phyloP scores from a whole-genome alignment of 2,329 filamentous ascomycete genomes.

The Hypoxylon sp. region DNA sequence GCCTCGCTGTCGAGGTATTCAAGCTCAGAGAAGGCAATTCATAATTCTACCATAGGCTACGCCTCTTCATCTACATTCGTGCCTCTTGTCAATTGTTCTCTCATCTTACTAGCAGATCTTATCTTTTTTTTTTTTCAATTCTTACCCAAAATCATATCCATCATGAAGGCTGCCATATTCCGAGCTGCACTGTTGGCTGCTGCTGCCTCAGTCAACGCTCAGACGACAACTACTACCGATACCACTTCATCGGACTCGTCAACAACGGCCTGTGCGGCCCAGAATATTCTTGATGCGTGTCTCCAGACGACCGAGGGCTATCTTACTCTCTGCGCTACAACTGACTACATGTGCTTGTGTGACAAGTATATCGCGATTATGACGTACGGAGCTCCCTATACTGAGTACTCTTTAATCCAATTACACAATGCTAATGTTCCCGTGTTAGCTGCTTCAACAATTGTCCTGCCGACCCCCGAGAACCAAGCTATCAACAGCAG shows the following conservation, averaged over 20 bases:
- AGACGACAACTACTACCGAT: conserved; percentile 28
- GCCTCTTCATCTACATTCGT: conserved; percentile 2
- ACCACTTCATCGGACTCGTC: conserved; percentile 16
- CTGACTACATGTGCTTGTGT: conserved; percentile 68
- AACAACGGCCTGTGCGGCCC: conserved; percentile 53
- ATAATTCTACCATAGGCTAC: conserved; percentile 25
- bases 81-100: not conserved
- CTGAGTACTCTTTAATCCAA: not conserved
- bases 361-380: conserved; percentile 67
- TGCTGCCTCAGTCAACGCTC: conserved; percentile 40
- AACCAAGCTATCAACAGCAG: conserved; percentile 43
- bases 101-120: not conserved
- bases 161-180: conserved; percentile 46
- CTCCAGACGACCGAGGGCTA: conserved; percentile 56
- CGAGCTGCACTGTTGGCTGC: conserved; percentile 49
- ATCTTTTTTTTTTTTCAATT: conserved; percentile 13
- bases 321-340: conserved; percentile 51
- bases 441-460: conserved; percentile 72
- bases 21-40: conserved; percentile 26
- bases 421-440: conserved; percentile 8
- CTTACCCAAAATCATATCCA: conserved; percentile 14
- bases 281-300: conserved; percentile 58
- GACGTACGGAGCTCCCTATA: conserved; percentile 57
- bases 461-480: conserved; percentile 66
- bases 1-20: conserved; percentile 27